These are phyloP conservation scores for Capsicum baccatum DNA, from an alignment of 257 asterid genomes.

Conservation along the genomic window DNA sequence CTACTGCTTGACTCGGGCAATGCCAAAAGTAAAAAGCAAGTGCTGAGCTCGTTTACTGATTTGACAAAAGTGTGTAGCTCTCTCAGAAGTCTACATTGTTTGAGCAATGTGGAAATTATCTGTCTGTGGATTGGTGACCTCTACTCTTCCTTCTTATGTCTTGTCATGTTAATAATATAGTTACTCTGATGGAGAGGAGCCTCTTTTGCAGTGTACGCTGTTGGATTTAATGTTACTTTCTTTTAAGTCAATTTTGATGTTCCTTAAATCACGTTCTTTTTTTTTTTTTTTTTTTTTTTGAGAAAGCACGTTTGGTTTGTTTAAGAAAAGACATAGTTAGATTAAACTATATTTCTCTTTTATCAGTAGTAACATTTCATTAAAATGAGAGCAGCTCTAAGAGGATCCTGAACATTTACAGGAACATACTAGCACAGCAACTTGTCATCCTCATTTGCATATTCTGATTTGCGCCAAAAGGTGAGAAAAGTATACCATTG, in stretches of 20 bases:
- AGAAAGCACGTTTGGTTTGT: background rate
- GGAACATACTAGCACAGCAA: background rate
- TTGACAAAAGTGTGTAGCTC: background rate
- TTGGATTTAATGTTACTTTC: background rate
- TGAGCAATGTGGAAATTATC: slow-evolving; percentile 6
- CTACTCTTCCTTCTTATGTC: slow-evolving; percentile 11
- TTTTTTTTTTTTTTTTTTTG: too few relatives aligned
- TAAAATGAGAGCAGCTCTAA: slow-evolving; percentile 4
- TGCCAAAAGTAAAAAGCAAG: background rate
- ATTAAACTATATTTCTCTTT: background rate
- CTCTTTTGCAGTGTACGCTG: background rate
- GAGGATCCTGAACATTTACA: background rate
- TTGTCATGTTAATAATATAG: background rate
- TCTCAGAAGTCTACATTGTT: slow-evolving; percentile 1
- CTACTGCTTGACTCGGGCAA: background rate
- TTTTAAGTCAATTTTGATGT: background rate
- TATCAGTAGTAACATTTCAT: background rate
- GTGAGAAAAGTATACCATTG: background rate
- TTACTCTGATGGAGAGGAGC: background rate
- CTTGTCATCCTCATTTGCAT: background rate
- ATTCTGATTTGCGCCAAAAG: background rate
- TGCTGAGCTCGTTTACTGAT: background rate
- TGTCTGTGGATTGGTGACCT: background rate
- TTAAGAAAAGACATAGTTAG: background rate
- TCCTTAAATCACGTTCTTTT: background rate